Evolutionary conservation across 2,329 filamentous ascomycete genomes (phyloP), one percentile per base, ranked within the genome.

Genomic region (Verticillium klebahnii): DNA sequence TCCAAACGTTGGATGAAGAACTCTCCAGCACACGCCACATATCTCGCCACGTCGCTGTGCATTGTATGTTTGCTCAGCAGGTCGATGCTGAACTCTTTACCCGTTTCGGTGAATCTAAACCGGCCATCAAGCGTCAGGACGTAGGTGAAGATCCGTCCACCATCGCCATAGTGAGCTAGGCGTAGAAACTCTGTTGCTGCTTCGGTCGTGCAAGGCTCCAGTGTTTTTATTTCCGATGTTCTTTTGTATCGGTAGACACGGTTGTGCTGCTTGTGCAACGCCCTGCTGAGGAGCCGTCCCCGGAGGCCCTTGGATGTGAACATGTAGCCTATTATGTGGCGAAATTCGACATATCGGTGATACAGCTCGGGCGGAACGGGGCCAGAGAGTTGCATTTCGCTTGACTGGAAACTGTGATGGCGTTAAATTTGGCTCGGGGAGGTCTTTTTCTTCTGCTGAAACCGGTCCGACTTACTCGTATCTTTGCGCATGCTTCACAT

Each of bases 31-130:
- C 89, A 97, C 19, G 93, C 94, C 66, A 97, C 92, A 73, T 97
- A 97, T 2, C 91, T 90, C 39, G 88, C 90, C 1, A 97, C 93
- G 73, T 97, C 89, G 66, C 91, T 94, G 77, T 98, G 94, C 92
- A 98, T 97, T 52, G 92, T 96, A 75, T 98, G 94, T 73, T 98
- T 98, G 74, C 89, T 93, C 69, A 98, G 77, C 74, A 97, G 81
- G 76, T 97, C 94, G 69, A 98, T 92, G 59, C 93, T 92, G 63
- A 97, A 97, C 70, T 97, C 93, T 69, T 95, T 95, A 32, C 94
- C 94, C 0, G 94, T 98, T 75, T 97, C 94, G 1, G 94, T 97
- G 75, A 97, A 97, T 54, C 93, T 89, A 71, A 96, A 85, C 60
- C 94, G 82, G 5, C 89, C 90, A 70, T 98, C 94, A 6, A 97